Evolutionary conservation across 2,329 filamentous ascomycete genomes (phyloP).

Genomic region (Exophiala calicioides): DNA sequence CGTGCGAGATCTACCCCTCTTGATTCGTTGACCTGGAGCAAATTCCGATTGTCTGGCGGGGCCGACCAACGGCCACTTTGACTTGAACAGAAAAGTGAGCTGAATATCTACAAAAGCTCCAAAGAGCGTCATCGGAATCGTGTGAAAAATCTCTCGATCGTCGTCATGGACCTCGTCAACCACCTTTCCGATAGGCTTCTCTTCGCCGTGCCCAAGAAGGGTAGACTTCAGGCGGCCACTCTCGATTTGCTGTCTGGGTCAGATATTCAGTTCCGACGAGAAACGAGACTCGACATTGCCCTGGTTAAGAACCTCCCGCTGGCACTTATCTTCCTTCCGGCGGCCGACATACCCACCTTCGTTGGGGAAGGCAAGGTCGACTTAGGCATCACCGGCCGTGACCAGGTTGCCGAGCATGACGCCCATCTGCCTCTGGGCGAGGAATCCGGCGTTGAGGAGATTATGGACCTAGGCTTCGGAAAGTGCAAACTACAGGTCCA

Average conservation of each 20-base stretch:
- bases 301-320: conserved; percentile 96
- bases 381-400: conserved; percentile 89
- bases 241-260: conserved; percentile 89
- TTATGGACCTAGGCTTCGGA: conserved; percentile 90
- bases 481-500: conserved; percentile 94
- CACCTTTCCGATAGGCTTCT: conserved; percentile 85
- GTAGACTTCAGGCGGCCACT: conserved; percentile 81
- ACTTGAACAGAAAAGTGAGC: too few species aligned
- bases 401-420: conserved; percentile 91
- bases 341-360: conserved; percentile 95
- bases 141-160: too few species aligned
- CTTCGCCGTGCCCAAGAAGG: conserved; percentile 99
- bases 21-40: conserved; percentile 5
- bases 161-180: conserved; percentile 62
- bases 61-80: neutral
- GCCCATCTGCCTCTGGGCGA: conserved; percentile 48
- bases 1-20: conserved; percentile 5
- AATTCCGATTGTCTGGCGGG: neutral
- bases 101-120: too few species aligned
- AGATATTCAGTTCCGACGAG: conserved; percentile 94
- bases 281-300: conserved; percentile 93
- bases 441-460: conserved; percentile 70
- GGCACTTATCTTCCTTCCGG: conserved; percentile 93
- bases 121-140: neutral
- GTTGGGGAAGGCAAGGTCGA: conserved; percentile 93